Conservation (phyloP, 768 basidiomycete genomes). For the Amanita molliuscula region DNA sequence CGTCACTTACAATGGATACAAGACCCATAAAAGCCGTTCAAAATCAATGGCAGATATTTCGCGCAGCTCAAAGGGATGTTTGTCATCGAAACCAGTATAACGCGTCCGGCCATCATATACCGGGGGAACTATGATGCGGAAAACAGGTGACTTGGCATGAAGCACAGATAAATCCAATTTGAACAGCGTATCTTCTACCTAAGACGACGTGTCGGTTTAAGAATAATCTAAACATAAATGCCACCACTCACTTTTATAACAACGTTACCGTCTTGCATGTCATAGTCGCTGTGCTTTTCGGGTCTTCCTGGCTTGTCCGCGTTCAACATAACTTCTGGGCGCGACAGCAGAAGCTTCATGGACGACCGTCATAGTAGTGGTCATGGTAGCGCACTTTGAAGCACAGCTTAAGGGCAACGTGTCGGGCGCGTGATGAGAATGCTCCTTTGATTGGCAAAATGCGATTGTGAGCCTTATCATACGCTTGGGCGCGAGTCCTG, state of each 20-base stretch:
- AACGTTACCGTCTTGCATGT: slow-evolving; percentile 20
- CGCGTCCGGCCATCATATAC: slow-evolving; percentile 14
- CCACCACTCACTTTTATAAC: slow-evolving; percentile 19
- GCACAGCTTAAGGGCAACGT: neutral
- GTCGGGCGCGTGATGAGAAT: neutral
- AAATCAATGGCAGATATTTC: slow-evolving; percentile 38
- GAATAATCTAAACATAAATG: neutral
- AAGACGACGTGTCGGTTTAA: neutral
- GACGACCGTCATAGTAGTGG: neutral
- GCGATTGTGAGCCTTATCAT: neutral
- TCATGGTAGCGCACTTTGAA: neutral
- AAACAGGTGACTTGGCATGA: slow-evolving; percentile 23
- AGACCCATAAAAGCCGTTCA: slow-evolving; percentile 40
- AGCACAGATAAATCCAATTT: slow-evolving; percentile 37
- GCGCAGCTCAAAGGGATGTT: slow-evolving; percentile 31
- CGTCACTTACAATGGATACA: slow-evolving; percentile 39
- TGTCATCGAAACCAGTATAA: slow-evolving; percentile 16
- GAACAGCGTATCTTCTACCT: slow-evolving; percentile 48
- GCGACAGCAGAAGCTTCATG: neutral
- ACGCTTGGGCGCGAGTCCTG: neutral
- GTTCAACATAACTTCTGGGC: neutral
- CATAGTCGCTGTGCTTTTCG: slow-evolving; percentile 18
- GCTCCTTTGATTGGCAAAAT: neutral
- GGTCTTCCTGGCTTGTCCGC: neutral
- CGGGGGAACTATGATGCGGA: slow-evolving; percentile 23